A percentile compares a stretch with the other conserved stretches of the same genome.
Evolutionary conservation across 1,284 basidiomycete genomes (phyloP).

Genomic region (Apiotrichum porosum): DNA sequence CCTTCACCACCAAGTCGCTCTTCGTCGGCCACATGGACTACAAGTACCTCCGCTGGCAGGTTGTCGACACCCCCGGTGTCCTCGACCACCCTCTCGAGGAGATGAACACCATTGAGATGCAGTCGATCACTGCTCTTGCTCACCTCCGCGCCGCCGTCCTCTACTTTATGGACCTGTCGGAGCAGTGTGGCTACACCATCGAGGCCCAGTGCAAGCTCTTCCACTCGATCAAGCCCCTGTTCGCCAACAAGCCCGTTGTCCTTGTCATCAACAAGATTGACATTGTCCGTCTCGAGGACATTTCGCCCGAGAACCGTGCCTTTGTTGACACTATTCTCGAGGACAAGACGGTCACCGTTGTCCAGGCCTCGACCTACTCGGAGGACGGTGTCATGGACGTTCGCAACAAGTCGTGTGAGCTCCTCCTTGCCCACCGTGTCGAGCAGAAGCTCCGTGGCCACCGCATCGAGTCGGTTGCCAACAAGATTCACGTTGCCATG

Average conservation of each 20-base stretch:
- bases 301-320: conserved; percentile 65
- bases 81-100: conserved; percentile 86
- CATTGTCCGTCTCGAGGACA: conserved; percentile 75
- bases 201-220: conserved; percentile 95
- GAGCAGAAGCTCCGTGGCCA: conserved; percentile 88
- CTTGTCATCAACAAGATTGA: conserved; percentile 97
- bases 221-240: conserved; percentile 95
- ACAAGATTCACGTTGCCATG: conserved; percentile 88
- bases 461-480: conserved; percentile 84
- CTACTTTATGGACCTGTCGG: conserved; percentile 95
- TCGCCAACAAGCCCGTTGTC: conserved; percentile 81
- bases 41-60: conserved; percentile 96
- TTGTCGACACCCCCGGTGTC: conserved; percentile 91
- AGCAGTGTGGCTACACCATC: conserved; percentile 91
- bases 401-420: conserved; percentile 86
- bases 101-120: conserved; percentile 99
- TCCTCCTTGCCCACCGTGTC: conserved; percentile 84
- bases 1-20: conserved; percentile 94
- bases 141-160: conserved; percentile 86
- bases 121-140: conserved; percentile 91
- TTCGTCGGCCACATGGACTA: conserved; percentile 97
- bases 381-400: conserved; percentile 95
- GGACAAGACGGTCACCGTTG: conserved; percentile 62
- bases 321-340: conserved; percentile 81
- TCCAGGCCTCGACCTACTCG: conserved; percentile 85